These are phyloP conservation scores for Chlorella ohadii DNA, from an alignment of 139 green algal species.

Conservation along the genomic window DNA sequence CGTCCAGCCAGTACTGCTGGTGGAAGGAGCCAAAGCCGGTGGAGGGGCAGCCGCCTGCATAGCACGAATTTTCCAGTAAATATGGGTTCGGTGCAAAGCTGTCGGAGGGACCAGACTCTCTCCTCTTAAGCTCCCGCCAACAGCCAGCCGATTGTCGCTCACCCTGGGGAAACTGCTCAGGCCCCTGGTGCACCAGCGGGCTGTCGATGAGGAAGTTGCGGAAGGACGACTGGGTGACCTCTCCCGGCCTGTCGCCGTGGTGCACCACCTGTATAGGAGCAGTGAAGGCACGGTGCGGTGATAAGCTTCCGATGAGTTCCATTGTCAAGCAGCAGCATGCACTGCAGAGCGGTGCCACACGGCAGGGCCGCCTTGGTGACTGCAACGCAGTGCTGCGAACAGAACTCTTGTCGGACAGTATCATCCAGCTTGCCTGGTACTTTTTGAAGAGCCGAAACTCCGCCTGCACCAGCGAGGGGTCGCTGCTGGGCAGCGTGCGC, in stretches of 20 bases:
- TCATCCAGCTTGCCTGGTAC: constrained; percentile 32
- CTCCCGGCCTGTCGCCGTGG: constrained; percentile 65
- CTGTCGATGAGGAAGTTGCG: constrained; percentile 71
- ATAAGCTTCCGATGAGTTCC: no score
- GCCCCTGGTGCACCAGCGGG: constrained; percentile 54
- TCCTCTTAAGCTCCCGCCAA: not conserved
- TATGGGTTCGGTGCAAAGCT: no score
- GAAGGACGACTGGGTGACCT: constrained; percentile 62
- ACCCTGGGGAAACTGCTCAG: constrained; percentile 30
- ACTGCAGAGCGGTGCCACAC: no score
- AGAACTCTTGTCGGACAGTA: no score
- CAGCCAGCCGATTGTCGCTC: not conserved
- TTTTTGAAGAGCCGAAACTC: constrained; percentile 53
- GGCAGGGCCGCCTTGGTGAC: no score
- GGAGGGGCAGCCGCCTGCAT: constrained; percentile 20
- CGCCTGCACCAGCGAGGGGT: constrained; percentile 22
- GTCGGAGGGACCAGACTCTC: no score
- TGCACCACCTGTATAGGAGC: constrained; percentile 26
- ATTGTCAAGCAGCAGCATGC: no score
- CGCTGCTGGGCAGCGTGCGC: constrained; percentile 12
- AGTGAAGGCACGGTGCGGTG: no score
- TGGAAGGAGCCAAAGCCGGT: constrained; percentile 89
- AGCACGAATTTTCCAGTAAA: no score
- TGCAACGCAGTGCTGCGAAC: no score
- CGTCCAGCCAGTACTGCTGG: constrained; percentile 96